Evolutionary conservation across 1,284 basidiomycete genomes (phyloP), one percentile per base, ranked within the genome.

Genomic region (Irpex sp.): DNA sequence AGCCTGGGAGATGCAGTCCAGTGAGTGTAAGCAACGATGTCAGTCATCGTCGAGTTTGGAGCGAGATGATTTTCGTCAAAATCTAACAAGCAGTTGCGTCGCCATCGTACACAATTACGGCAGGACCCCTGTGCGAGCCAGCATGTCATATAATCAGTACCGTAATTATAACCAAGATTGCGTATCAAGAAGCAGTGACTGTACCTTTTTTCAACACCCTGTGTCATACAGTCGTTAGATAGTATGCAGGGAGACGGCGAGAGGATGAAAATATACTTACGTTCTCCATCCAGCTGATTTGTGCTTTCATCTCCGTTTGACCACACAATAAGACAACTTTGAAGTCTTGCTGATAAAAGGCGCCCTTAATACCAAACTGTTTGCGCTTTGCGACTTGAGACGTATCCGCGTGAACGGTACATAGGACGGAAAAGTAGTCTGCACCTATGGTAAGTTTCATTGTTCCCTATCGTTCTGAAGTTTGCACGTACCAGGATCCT

Each of bases 291-390:
- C 84, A 86, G n/a, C 71, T 66, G 13, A 82, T 72, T 61, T 80
- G 77, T 0, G 81, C 79, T 55, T 77, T 74, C 5, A 82, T 57
- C 63, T 82, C 81, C 0, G 81, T 79, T 35, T 80, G 68, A 2
- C 84, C 84, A 61, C 83, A 83, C 37, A 77, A 71, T 56, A 86
- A 71, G 19, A 86, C 74, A 57, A 86, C 72, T n/a, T 81, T 76
- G 67, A 77, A 84, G 9, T 74, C 68, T 49, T 79, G 76, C 47
- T 70, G 67, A 64, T 78, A 85, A 59, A 75, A 80, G 4, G 58
- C 59, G 15, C 73, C 72, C 0, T 57, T 59, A 0, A 65, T 13
- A 2, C 71, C 72, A 1, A 19, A 58, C 4, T 21, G 31, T 19
- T 50, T 57, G 1, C 46, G 49, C 35, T 65, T 71, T 11, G 70